Conservation (phyloP, 2,329 filamentous ascomycete species). For the Thermoascus crustaceus region DNA sequence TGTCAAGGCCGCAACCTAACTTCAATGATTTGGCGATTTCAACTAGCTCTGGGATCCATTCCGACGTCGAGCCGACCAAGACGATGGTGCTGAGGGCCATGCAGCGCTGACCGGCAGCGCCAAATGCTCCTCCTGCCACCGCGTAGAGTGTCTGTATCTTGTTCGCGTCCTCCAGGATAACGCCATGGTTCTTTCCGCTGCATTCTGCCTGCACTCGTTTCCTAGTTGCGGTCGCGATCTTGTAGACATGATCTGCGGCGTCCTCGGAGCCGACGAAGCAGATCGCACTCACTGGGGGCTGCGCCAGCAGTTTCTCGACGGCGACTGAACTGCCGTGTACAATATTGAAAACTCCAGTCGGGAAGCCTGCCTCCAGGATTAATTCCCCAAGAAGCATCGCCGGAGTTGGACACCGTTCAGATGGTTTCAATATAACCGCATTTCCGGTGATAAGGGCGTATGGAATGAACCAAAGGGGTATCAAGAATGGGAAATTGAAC, state of each 20-base stretch:
- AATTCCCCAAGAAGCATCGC: constrained; percentile 60
- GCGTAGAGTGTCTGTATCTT: constrained; percentile 61
- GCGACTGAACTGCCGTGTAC: constrained; percentile 57
- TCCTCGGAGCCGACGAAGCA: constrained; percentile 62
- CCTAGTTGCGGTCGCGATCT: constrained; percentile 58
- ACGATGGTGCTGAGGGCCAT: constrained; percentile 62
- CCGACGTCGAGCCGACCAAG: constrained; percentile 56
- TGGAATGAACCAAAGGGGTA: constrained; percentile 4
- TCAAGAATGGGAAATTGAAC: constrained; percentile 4
- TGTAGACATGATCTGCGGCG: constrained; percentile 62
- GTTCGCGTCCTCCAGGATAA: constrained; percentile 59
- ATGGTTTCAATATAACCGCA: constrained; percentile 57
- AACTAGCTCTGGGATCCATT: constrained; percentile 57
- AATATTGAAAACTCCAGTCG: constrained; percentile 58
- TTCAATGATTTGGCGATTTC: constrained; percentile 53
- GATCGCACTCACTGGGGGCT: constrained; percentile 60
- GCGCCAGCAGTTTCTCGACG: constrained; percentile 62
- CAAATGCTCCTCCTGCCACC: constrained; percentile 59
- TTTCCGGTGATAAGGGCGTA: constrained; percentile 44
- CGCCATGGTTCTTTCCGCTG: constrained; percentile 63
- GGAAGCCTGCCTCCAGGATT: constrained; percentile 56
- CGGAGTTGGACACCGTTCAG: constrained; percentile 57
- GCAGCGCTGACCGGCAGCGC: constrained; percentile 60
- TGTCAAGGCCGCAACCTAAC: constrained; percentile 56
- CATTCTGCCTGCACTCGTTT: constrained; percentile 64